Evolutionary conservation across 2,329 filamentous ascomycete species (phyloP).

Genomic region (Xylariales sp.): DNA sequence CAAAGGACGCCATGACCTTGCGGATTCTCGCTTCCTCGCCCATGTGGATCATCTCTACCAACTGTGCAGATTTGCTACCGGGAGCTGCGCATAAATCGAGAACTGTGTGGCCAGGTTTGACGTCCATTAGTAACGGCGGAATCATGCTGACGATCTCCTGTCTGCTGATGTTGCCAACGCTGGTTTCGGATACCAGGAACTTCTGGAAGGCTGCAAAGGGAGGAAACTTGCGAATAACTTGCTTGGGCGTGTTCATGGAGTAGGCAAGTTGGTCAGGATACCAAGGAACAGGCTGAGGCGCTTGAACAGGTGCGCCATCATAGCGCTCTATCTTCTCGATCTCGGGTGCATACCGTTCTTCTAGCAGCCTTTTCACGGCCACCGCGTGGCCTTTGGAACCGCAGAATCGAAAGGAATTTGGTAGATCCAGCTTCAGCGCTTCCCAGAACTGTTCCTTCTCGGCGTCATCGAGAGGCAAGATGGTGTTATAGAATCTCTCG

Average conservation of each 20-base stretch:
- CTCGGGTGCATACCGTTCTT: constrained; percentile 83
- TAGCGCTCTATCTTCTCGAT: constrained; percentile 78
- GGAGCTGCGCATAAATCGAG: constrained; percentile 95
- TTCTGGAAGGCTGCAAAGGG: constrained; percentile 96
- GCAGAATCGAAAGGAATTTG: constrained; percentile 96
- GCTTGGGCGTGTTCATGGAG: constrained; percentile 97
- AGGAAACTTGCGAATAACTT: constrained; percentile 86
- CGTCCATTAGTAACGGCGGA: constrained; percentile 86
- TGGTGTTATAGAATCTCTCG: constrained; percentile 78
- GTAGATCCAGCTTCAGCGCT: constrained; percentile 75
- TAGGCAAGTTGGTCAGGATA: constrained; percentile 94
- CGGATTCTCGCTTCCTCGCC: constrained; percentile 85
- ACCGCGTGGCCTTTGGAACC: constrained; percentile 95
- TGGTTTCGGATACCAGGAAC: constrained; percentile 95
- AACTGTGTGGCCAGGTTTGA: constrained; percentile 86
- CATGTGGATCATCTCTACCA: constrained; percentile 88
- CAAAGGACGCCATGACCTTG: constrained; percentile 62
- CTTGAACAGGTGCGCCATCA: constrained; percentile 76
- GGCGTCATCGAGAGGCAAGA: constrained; percentile 69
- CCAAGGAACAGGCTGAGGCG: constrained; percentile 80
- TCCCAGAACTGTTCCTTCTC: constrained; percentile 83
- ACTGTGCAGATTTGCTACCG: constrained; percentile 92
- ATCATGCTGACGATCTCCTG: constrained; percentile 99
- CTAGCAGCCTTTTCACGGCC: constrained; percentile 81
- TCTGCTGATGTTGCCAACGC: constrained; percentile 93